Evolutionary conservation across 2,329 filamentous ascomycete species (phyloP).

Genomic region (Arthrobotrys conoides): DNA sequence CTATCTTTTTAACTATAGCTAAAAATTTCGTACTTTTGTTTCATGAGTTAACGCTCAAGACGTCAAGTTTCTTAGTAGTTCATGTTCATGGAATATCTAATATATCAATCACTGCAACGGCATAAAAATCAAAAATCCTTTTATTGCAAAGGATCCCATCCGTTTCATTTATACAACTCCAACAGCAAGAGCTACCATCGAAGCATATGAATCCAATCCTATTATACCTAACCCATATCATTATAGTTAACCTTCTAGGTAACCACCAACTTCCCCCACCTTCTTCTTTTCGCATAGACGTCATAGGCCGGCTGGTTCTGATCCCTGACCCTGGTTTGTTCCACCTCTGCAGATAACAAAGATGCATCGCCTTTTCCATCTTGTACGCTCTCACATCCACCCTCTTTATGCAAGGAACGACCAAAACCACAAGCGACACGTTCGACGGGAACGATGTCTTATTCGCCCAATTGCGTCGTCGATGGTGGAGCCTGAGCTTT

Average conservation of each 20-base stretch:
- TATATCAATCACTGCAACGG: neutral
- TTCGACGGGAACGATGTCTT: conserved; percentile 22
- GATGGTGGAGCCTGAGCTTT: conserved; percentile 2
- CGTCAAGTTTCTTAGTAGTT: neutral
- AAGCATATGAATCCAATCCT: neutral
- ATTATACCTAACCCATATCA: conserved; percentile 4
- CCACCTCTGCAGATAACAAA: conserved; percentile 3
- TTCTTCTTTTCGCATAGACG: conserved; percentile 43
- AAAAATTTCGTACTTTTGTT: neutral
- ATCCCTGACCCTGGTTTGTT: conserved; percentile 22
- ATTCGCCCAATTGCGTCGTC: conserved; percentile 29
- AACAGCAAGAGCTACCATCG: neutral
- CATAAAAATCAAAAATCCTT: neutral
- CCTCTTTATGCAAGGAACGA: conserved; percentile 29
- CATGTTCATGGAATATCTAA: no score
- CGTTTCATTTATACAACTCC: conserved; percentile 28
- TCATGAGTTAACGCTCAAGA: neutral
- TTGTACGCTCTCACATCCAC: neutral
- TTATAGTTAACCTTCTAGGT: conserved; percentile 41
- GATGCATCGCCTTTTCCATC: conserved; percentile 3
- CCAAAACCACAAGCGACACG: conserved; percentile 24
- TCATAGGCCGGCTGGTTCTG: conserved; percentile 21
- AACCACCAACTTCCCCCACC: conserved; percentile 32
- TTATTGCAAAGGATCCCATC: conserved; percentile 23
- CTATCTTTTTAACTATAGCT: no score